Evolutionary conservation across 2,329 filamentous ascomycete species (phyloP).

Genomic region (Rachicladosporium sp.): DNA sequence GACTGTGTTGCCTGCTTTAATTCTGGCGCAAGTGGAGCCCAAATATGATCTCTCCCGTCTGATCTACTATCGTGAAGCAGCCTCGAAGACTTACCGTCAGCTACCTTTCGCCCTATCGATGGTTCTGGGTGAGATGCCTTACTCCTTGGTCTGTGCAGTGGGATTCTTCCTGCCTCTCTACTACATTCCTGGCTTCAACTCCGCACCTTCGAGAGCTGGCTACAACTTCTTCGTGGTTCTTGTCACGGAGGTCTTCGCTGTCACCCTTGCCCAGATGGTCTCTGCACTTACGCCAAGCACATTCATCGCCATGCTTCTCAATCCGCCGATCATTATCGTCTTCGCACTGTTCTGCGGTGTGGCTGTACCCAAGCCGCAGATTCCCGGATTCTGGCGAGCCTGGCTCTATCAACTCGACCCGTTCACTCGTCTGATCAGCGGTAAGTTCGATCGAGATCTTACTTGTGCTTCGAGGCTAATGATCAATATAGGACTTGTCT

Average conservation of each 20-base stretch:
- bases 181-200: slow-evolving; percentile 67
- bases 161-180: slow-evolving; percentile 74
- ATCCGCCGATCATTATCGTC: slow-evolving; percentile 71
- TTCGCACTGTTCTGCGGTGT: slow-evolving; percentile 84
- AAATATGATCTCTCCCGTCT: slow-evolving; percentile 71
- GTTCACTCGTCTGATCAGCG: not conserved
- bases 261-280: slow-evolving; percentile 65
- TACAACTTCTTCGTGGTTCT: slow-evolving; percentile 82
- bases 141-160: slow-evolving; percentile 67
- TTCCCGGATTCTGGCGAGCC: slow-evolving; percentile 63
- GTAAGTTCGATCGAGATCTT: slow-evolving; percentile 3
- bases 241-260: slow-evolving; percentile 71
- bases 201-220: slow-evolving; percentile 53
- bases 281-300: slow-evolving; percentile 65
- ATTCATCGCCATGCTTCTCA: slow-evolving; percentile 67
- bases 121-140: slow-evolving; percentile 74
- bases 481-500: slow-evolving; percentile 49
- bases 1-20: slow-evolving; percentile 69
- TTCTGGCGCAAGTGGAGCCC: slow-evolving; percentile 71
- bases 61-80: slow-evolving; percentile 76
- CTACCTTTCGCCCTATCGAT: slow-evolving; percentile 67
- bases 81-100: slow-evolving; percentile 74
- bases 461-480: not conserved
- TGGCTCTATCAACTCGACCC: slow-evolving; percentile 78
- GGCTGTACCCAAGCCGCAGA: slow-evolving; percentile 64